These are phyloP conservation scores for Aleurites moluccanus DNA, from an alignment of 441 rosid species.

Conservation along the genomic window DNA sequence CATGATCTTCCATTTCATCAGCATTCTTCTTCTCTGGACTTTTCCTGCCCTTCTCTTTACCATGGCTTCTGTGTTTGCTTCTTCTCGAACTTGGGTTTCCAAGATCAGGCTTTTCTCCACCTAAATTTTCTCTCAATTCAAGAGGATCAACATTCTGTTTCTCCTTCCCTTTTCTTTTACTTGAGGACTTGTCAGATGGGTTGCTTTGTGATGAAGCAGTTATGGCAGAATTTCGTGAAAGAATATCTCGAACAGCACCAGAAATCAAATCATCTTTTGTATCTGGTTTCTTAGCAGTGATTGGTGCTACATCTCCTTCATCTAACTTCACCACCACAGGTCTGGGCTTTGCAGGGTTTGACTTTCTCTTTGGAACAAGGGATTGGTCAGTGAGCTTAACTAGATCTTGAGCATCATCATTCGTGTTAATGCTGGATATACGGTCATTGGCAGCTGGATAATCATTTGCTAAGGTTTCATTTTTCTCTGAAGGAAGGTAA, in stretches of 20 bases:
- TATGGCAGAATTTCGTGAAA: constrained; percentile 38
- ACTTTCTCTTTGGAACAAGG: constrained; percentile 45
- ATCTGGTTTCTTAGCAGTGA: constrained; percentile 34
- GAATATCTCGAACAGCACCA: constrained; percentile 62
- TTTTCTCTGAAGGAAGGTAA: constrained; percentile 61
- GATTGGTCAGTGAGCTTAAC: constrained; percentile 55
- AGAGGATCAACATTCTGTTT: constrained; percentile 36
- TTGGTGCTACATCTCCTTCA: constrained; percentile 49
- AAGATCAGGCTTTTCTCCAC: constrained; percentile 30
- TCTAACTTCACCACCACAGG: constrained; percentile 89
- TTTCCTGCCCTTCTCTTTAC: constrained; percentile 46
- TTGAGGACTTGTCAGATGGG: constrained; percentile 32
- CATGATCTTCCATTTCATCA: constrained; percentile 36
- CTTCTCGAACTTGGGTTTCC: constrained; percentile 47
- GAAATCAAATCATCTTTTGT: constrained; percentile 50
- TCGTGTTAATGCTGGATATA: constrained; percentile 29
- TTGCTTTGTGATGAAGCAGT: constrained; percentile 32
- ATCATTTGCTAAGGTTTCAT: constrained; percentile 41
- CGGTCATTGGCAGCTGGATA: constrained; percentile 75
- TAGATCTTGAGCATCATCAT: constrained; percentile 44
- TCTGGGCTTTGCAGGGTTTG: constrained; percentile 60
- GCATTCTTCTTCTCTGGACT: constrained; percentile 40
- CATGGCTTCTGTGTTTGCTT: constrained; percentile 47
- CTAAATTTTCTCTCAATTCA: constrained; percentile 37
- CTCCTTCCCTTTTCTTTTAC: constrained; percentile 58